Conservation (phyloP, 345 rosid species). For the Citrus mangshanensis region DNA sequence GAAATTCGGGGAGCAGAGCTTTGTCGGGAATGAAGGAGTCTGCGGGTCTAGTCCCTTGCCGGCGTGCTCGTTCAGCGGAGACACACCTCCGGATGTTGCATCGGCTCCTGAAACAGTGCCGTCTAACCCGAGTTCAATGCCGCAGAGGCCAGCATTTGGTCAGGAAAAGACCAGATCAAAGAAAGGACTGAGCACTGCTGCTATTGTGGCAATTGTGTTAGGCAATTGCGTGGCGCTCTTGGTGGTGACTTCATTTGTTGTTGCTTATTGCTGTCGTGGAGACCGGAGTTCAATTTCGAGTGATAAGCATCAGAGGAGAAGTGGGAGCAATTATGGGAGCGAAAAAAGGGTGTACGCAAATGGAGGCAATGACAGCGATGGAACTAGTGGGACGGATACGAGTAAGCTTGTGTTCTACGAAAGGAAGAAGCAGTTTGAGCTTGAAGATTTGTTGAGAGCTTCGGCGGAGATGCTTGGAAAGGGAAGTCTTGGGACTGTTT, state of each 20-base stretch:
- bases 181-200: slow-evolving; percentile 53
- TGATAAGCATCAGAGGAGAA: slow-evolving; percentile 39
- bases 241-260: slow-evolving; percentile 49
- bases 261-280: slow-evolving; percentile 69
- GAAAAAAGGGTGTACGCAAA: slow-evolving; percentile 49
- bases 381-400: slow-evolving; percentile 61
- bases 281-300: slow-evolving; percentile 35
- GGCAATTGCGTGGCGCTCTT: slow-evolving; percentile 59
- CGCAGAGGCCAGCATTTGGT: slow-evolving; percentile 38
- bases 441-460: slow-evolving; percentile 80
- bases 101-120: slow-evolving; percentile 48
- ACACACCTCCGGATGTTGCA: slow-evolving; percentile 32
- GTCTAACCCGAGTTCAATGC: slow-evolving; percentile 76
- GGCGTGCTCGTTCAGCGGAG: slow-evolving; percentile 49
- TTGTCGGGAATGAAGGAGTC: slow-evolving; percentile 71
- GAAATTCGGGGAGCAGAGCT: slow-evolving; percentile 59
- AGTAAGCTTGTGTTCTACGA: slow-evolving; percentile 84
- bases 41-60: slow-evolving; percentile 77
- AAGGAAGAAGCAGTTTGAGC: slow-evolving; percentile 70
- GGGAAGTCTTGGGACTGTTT: slow-evolving; percentile 88
- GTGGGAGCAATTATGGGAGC: slow-evolving; percentile 46
- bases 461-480: slow-evolving; percentile 99
- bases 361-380: slow-evolving; percentile 69
- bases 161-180: slow-evolving; percentile 21
- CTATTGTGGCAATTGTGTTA: slow-evolving; percentile 64